Evolutionary conservation across 192 early-diverging fungal genomes (phyloP).

Genomic region (Coemansia sp.): DNA sequence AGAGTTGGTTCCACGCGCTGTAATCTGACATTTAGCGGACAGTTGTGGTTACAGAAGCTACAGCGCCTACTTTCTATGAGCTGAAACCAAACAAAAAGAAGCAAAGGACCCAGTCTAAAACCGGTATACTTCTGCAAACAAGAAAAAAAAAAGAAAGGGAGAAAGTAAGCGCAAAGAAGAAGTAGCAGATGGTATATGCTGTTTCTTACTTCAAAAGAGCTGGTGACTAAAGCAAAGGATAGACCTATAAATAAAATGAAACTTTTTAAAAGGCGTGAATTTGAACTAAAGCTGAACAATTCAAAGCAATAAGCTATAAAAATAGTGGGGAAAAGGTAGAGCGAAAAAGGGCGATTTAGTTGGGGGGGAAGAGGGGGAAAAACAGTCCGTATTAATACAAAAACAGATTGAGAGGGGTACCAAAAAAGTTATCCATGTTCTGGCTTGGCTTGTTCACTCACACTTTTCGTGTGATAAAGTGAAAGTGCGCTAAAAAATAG

Average conservation of each 20-base stretch:
- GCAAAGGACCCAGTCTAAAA: background rate
- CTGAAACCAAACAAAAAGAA: background rate
- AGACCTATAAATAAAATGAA: background rate
- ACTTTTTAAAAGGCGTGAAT: background rate
- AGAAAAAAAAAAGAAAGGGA: background rate
- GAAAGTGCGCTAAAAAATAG: background rate
- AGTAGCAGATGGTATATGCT: background rate
- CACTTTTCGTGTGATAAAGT: background rate
- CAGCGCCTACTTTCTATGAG: background rate
- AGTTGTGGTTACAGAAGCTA: background rate
- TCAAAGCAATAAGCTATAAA: background rate
- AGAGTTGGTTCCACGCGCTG: constrained; percentile 46
- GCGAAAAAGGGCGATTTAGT: background rate
- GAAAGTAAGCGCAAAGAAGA: background rate
- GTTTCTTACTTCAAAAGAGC: background rate
- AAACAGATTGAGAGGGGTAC: background rate
- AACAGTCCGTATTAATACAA: background rate
- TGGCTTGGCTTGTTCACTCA: background rate
- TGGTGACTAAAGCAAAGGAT: background rate
- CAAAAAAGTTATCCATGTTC: background rate
- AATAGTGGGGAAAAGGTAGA: background rate
- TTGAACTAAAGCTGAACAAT: background rate
- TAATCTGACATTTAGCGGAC: constrained; percentile 41
- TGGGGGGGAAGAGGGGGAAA: background rate
- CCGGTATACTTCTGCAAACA: background rate